These are phyloP conservation scores for Trichosporon asahii DNA, from an alignment of 1,284 basidiomycete species.

Conservation along the genomic window DNA sequence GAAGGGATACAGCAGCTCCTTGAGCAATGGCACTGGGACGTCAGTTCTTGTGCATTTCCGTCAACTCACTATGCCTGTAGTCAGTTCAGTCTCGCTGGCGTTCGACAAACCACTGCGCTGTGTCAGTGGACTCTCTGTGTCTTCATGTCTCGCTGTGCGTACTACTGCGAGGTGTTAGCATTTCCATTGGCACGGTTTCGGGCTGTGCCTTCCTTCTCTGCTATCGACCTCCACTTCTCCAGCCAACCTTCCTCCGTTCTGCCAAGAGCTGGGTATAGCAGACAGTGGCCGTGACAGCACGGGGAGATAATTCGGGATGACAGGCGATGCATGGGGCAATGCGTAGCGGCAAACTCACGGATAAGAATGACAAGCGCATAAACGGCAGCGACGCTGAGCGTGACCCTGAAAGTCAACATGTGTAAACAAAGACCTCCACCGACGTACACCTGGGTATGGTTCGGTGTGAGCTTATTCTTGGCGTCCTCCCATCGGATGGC, in stretches of 20 bases:
- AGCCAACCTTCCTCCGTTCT: too few relatives aligned
- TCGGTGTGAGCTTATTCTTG: background rate
- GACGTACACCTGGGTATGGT: conserved; percentile 1
- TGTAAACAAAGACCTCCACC: background rate
- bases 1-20: conserved; percentile 78
- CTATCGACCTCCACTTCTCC: background rate
- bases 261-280: too few relatives aligned
- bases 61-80: conserved; percentile 20
- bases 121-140: background rate
- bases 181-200: too few relatives aligned
- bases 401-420: conserved; percentile 28
- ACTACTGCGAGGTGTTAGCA: conserved; percentile 11
- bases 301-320: too few relatives aligned
- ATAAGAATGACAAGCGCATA: conserved; percentile 43
- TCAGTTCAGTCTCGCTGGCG: background rate
- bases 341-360: conserved; percentile 26
- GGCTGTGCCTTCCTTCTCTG: too few relatives aligned
- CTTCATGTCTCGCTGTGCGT: background rate
- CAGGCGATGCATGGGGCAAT: background rate
- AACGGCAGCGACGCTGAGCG: conserved; percentile 41
- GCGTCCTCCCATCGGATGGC: background rate
- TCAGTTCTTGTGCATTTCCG: background rate
- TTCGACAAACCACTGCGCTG: background rate
- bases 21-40: conserved; percentile 40
- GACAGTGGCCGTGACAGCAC: too few relatives aligned